Evolutionary conservation across 2,329 filamentous ascomycete genomes (phyloP).

Genomic region (Ascochyta rabiei): DNA sequence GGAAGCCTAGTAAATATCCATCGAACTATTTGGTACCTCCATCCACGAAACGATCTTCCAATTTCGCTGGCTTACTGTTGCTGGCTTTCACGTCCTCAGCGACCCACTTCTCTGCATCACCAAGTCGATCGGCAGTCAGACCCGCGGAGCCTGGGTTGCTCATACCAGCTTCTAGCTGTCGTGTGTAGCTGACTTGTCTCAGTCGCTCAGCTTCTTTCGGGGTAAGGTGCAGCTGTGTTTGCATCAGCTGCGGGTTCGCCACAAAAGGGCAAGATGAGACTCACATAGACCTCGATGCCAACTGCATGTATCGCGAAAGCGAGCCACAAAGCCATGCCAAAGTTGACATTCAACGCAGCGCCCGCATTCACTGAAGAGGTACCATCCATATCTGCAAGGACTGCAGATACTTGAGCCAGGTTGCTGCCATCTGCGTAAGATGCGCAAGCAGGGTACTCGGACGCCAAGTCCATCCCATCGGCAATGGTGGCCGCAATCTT

Average conservation of each 20-base stretch:
- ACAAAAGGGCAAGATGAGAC: background rate
- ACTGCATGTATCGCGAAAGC: constrained; percentile 57
- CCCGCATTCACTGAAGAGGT: constrained; percentile 42
- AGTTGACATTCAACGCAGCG: constrained; percentile 55
- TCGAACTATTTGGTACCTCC: background rate
- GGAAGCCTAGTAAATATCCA: background rate
- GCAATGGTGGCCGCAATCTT: constrained; percentile 53
- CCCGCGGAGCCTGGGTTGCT: constrained; percentile 49
- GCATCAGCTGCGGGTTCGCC: too few species aligned
- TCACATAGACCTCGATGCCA: constrained; percentile 53
- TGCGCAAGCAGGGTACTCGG: constrained; percentile 55
- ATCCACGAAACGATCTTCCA: background rate
- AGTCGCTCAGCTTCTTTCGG: constrained; percentile 58
- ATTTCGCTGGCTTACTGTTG: background rate
- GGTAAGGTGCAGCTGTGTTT: too few species aligned
- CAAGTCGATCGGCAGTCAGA: constrained; percentile 34
- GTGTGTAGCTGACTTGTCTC: constrained; percentile 61
- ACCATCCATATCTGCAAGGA: constrained; percentile 34
- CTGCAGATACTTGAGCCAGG: constrained; percentile 23
- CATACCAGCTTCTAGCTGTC: constrained; percentile 62
- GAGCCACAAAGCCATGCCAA: constrained; percentile 62
- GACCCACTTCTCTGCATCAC: constrained; percentile 36
- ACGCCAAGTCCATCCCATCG: constrained; percentile 6
- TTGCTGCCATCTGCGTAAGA: constrained; percentile 47
- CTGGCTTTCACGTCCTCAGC: background rate